Evolutionary conservation across 2,329 filamentous ascomycete species (phyloP).

Genomic region (Zasmidium citrigriseum): DNA sequence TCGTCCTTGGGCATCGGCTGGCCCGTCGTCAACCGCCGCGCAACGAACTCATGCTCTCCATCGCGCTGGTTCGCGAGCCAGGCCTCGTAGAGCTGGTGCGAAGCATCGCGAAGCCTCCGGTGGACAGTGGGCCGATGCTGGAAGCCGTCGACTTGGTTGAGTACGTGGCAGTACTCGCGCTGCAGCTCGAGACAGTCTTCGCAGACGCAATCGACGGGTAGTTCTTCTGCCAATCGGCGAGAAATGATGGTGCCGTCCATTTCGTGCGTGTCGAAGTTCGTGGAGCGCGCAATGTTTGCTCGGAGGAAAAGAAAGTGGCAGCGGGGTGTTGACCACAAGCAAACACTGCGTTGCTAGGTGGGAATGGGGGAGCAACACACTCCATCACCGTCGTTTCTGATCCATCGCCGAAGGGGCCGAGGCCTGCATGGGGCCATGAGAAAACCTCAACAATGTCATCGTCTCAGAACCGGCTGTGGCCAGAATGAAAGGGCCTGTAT

Average conservation of each 20-base stretch:
- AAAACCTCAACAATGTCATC: no score
- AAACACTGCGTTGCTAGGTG: neutral
- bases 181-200: neutral
- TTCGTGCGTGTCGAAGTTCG: no score
- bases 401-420: no score
- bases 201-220: neutral
- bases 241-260: neutral
- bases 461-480: no score
- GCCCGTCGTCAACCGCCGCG: no score
- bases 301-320: no score
- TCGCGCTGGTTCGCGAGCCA: neutral
- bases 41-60: neutral
- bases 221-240: neutral
- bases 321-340: no score
- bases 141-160: neutral
- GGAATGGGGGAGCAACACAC: neutral
- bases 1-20: no score
- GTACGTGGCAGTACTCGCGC: neutral
- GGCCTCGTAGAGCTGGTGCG: neutral
- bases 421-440: no score
- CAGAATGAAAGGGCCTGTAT: no score
- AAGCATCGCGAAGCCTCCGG: neutral
- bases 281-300: neutral
- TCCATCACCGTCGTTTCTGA: no score
- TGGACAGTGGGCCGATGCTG: neutral